Evolutionary conservation across 2,329 filamentous ascomycete species (phyloP), one percentile per base, ranked within the genome.

Genomic region (Cytospora piceicola): DNA sequence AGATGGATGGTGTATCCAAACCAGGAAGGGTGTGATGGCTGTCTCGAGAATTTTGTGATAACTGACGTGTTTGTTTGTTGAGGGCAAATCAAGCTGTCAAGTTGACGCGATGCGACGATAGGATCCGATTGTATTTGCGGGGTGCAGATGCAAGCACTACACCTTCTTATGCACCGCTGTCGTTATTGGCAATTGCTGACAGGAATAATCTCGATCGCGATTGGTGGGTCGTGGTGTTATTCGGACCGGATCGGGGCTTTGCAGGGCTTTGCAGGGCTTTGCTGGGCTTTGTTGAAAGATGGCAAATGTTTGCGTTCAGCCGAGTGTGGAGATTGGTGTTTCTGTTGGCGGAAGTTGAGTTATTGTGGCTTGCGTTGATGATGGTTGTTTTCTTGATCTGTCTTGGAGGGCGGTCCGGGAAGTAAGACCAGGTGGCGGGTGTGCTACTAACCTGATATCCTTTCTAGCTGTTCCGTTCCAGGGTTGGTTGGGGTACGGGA

Each of bases 241-340:
- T 51, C 60, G 60, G 60, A 42, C 60, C 60, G 53, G 53, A 42
- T 57, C 60, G 60, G 60, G 39, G 60, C 52, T 62, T 62, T 62
- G 60, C 36, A 51, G 27, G 34, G 58, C 46, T 60, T 29, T 27
- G 39, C 60, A 53, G 60, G 39, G 60, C 52, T 62, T 62, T 62
- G 60, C 36, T 57, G 27, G 34, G 58, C 46, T 60, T 29, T 27
- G 39, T 9, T 34, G n/a, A 20, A 15, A n/a, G 53, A 42, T 36
- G 27, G 27, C 27, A 29, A 29, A 29, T 29, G 46, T 46, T 51
- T 36, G 34, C 34, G 60, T 49, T 62, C 51, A 53, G 59, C 22
- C 52, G 34, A 29, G 12, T 53, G 36, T 30, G 49, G 52, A 49
- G 55, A 63, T 39, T 30, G 15, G 15, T 15, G 29, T 27, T 29